Conservation (phyloP, 2,329 filamentous ascomycete species). For the Waltergamsia citrina region DNA sequence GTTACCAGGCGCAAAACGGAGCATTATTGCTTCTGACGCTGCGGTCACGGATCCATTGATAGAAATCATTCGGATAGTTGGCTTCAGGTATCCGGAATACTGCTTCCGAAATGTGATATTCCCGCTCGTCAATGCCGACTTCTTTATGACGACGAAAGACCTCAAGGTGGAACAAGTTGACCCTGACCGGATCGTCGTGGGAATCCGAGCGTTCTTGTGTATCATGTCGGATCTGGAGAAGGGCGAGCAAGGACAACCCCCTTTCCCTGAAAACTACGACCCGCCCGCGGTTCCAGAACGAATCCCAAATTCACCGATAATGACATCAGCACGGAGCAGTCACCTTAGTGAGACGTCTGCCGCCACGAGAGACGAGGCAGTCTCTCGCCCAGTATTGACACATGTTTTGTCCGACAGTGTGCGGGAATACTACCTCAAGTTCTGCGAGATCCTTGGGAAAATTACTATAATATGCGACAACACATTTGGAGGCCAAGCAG, state of each 20-base stretch:
- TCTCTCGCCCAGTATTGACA: slow-evolving; percentile 56
- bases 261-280: slow-evolving; percentile 67
- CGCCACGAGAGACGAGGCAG: slow-evolving; percentile 44
- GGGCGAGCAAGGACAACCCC: slow-evolving; percentile 64
- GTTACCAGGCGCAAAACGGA: slow-evolving; percentile 63
- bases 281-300: slow-evolving; percentile 29
- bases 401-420: slow-evolving; percentile 63
- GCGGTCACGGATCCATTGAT: slow-evolving; percentile 84
- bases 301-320: slow-evolving; percentile 36
- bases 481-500: slow-evolving; percentile 91
- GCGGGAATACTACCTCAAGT: slow-evolving; percentile 78
- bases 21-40: slow-evolving; percentile 73
- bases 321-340: slow-evolving; percentile 24
- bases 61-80: slow-evolving; percentile 88
- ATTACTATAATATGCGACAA: slow-evolving; percentile 96
- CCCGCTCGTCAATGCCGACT: slow-evolving; percentile 83
- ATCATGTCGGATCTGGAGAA: slow-evolving; percentile 92
- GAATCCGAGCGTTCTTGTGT: slow-evolving; percentile 85
- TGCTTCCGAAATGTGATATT: slow-evolving; percentile 93
- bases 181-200: slow-evolving; percentile 94
- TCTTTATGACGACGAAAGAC: slow-evolving; percentile 69
- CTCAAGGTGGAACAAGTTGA: slow-evolving; percentile 86
- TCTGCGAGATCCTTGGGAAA: slow-evolving; percentile 91
- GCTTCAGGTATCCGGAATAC: slow-evolving; percentile 86
- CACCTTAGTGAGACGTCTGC: slow-evolving; percentile 7